phyloP scores from a whole-genome alignment of 202 grass and related monocot species.

The Setaria italica region DNA sequence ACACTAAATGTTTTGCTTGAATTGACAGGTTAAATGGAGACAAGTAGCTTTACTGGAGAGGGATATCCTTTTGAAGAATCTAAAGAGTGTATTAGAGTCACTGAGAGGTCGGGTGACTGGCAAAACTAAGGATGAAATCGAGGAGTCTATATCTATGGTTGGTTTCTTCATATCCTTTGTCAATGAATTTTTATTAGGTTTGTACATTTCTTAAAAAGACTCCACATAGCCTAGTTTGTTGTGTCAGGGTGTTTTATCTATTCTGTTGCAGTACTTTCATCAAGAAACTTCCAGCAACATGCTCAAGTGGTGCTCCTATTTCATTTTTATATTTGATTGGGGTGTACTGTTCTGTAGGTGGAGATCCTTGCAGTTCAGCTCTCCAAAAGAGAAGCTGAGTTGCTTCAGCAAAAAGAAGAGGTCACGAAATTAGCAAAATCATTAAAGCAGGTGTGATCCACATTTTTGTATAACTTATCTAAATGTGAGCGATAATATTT shows the following conservation, averaged over 20 bases:
- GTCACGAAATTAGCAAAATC: constrained; percentile 89
- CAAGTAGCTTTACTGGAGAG: constrained; percentile 86
- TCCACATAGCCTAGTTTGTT: constrained; percentile 19
- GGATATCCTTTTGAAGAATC: constrained; percentile 86
- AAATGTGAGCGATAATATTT: constrained; percentile 34
- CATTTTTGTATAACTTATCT: not conserved
- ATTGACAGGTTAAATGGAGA: constrained; percentile 80
- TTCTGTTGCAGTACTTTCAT: constrained; percentile 10
- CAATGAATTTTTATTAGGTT: constrained; percentile 25
- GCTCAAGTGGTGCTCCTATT: constrained; percentile 1
- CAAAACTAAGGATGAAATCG: constrained; percentile 82
- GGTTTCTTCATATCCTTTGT: constrained; percentile 43
- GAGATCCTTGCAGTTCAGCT: constrained; percentile 83
- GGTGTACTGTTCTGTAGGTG: constrained; percentile 59
- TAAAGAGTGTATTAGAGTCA: constrained; percentile 76
- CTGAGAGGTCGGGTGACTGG: constrained; percentile 67
- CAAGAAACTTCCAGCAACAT: constrained; percentile 22
- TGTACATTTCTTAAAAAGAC: not conserved
- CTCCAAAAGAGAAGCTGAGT: constrained; percentile 87
- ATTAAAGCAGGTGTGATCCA: constrained; percentile 70
- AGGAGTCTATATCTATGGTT: constrained; percentile 88
- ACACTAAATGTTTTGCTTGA: constrained; percentile 21
- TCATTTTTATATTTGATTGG: constrained; percentile 43
- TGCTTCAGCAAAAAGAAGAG: constrained; percentile 92
- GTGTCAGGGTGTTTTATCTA: not conserved